A percentile compares a stretch with the other conserved stretches of the same genome.
Conservation (phyloP, 108 stramenopile species). For the Craspedostauros australis region DNA sequence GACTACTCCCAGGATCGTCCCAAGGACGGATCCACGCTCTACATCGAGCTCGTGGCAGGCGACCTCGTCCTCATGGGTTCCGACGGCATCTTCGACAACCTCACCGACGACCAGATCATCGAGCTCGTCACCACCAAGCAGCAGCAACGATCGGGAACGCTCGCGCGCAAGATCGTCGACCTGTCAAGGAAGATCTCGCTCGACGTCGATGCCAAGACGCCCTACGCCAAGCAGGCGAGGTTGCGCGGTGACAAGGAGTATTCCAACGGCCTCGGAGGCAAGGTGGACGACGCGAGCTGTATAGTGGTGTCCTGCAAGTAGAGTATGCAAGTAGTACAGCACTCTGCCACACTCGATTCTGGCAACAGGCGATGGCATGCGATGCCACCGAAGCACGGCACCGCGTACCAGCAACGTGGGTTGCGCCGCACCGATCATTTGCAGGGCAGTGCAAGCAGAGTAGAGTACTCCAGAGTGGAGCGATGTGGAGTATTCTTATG, state of each 20-base stretch:
- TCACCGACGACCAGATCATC: slow-evolving; percentile 47
- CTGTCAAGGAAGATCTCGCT: slow-evolving; percentile 60
- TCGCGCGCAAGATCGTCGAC: slow-evolving; percentile 64
- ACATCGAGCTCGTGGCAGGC: slow-evolving; percentile 56
- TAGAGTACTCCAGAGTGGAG: too few relatives aligned
- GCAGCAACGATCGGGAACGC: slow-evolving; percentile 19
- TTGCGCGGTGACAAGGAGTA: slow-evolving; percentile 55
- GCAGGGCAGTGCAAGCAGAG: too few relatives aligned
- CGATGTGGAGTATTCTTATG: too few relatives aligned
- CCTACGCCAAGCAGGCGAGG: slow-evolving; percentile 66
- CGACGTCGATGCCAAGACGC: slow-evolving; percentile 55
- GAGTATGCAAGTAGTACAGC: too few relatives aligned
- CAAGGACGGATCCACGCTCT: slow-evolving; percentile 66
- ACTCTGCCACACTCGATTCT: too few relatives aligned
- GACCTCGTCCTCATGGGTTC: slow-evolving; percentile 73
- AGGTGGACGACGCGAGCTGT: slow-evolving; percentile 84
- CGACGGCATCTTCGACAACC: slow-evolving; percentile 88
- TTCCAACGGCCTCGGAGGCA: slow-evolving; percentile 70
- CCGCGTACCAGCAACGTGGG: too few relatives aligned
- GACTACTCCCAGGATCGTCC: slow-evolving; percentile 77
- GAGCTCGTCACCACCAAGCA: slow-evolving; percentile 20
- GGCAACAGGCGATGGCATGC: too few relatives aligned
- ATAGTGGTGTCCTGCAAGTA: slow-evolving; percentile 60
- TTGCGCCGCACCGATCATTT: too few relatives aligned
- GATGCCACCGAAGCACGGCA: too few relatives aligned